Base-by-base conservation (phyloP, 192 early-diverging fungal genomes). In the Glomus cerebriforme region DNA sequence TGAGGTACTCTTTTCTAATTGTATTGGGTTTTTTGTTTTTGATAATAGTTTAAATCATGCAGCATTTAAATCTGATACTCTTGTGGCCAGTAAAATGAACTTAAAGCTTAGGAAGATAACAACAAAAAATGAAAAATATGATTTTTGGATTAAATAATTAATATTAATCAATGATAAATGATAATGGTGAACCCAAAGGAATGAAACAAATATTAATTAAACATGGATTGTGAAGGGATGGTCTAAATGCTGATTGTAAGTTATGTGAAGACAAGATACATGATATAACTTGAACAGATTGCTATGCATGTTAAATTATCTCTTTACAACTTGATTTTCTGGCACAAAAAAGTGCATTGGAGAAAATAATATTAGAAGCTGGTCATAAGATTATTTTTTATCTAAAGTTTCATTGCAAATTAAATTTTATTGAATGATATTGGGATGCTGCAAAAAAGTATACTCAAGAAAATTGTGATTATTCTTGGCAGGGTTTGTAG, bases 351-450 rank as follows among this genome's bases (percentile, higher is more conserved):
- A 60, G 76, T 26, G 34, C 34, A 35, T 35, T 35, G 5, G 34
- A 34, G 39, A 47, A 82, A 63, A 65, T 73, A 13, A 78, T 64
- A 32, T 43, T 58, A 39, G 35, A 68, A 35, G 62, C 24, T 35
- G 37, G 73, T n/a, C 72, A 82, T 54, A 32, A 27, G 58, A 59
- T 59, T 43, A 79, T n/a, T 79, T 47, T 79, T 73, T 47, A 82
- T 29, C 81, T 59, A 31, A 82, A 82, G 71, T 82, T 82, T 27
- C 69, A 82, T 78, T 82, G 72, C 75, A 78, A 82, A 66, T 59
- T 82, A 35, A 82, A 82, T 63, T 82, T 73, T 67, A 82, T 82
- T 66, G 76, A 82, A 60, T 68, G 59, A 58, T 82, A 73, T 65
- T 82, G 81, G 76, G 81, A 60, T 74, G 81, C 81, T 35, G 72